Evolutionary conservation across 2,329 filamentous ascomycete genomes (phyloP), one percentile per base, ranked within the genome.

Genomic region (Aspergillus pseudoterreus): DNA sequence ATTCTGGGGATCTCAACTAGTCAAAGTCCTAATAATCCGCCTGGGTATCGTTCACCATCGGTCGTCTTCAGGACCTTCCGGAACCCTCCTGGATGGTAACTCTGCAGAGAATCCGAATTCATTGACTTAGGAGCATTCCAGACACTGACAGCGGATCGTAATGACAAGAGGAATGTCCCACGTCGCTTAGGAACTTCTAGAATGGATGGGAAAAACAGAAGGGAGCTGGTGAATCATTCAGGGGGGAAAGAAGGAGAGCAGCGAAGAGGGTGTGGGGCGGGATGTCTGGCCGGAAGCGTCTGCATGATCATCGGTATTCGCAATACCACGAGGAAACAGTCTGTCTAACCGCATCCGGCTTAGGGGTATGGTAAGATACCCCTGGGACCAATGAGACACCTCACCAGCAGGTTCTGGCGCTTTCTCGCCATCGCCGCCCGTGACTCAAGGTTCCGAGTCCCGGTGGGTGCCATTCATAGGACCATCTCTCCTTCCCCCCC

Each of bases 301-400:
- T 46, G 15, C 15, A 42, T 42, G 15, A 42, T 42, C 54, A 54
- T 49, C 45, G 19, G 41, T 38, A 55, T 56, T 50, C 50, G 53
- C 56, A 53, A 52, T 57, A 56, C 59, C 60, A 62, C 59, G 53
- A 61, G 62, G 55, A 55, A 57, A 53, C 45, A 32, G 32, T 12
- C 15, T 17, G 45, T 6, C 36, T 45, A 30, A 22, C 15, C 43
- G 24, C 27, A 38, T 38, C 6, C 14, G 12, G 35, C 12, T 19
- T 39, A 33, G 35, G 11, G 24, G 39, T 24, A 22, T 15, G 24
- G 21, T 19, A n/a, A 44, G 36, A 57, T 56, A 53, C 49, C 50
- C 42, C 1, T 30, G 27, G 8, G 27, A 10, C 27, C 45, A 42
- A 27, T 21, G 17, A 21, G 42, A 24, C 19, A 30, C 24, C 33